Percentiles rank a stretch among this genome's conserved stretches.
phyloP scores from a whole-genome alignment of 2,329 filamentous ascomycete species.

The Pyricularia pennisetigena region DNA sequence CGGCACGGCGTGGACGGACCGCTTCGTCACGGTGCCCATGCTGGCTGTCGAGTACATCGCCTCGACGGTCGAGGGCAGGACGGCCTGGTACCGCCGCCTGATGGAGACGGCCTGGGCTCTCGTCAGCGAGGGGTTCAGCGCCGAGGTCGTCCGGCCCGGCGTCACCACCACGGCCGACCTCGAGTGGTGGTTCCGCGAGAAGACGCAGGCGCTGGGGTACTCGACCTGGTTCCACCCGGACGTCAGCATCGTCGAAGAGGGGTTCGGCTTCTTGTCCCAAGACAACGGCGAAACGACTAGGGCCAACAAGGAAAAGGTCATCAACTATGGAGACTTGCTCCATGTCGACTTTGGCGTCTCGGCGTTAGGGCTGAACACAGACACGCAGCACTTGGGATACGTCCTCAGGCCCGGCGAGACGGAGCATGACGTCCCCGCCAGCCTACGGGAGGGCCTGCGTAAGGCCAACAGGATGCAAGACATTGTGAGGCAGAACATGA shows the following conservation, averaged over 20 bases:
- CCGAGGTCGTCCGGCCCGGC: constrained; percentile 34
- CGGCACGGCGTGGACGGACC: constrained; percentile 27
- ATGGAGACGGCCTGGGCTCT: constrained; percentile 50
- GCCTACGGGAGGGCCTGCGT: constrained; percentile 29
- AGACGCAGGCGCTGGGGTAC: constrained; percentile 36
- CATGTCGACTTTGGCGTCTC: constrained; percentile 34
- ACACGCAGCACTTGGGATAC: constrained; percentile 38
- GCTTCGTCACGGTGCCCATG: constrained; percentile 29
- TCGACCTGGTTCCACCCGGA: constrained; percentile 41
- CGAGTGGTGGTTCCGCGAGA: constrained; percentile 42
- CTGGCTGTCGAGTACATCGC: constrained; percentile 35
- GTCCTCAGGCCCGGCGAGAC: constrained; percentile 32
- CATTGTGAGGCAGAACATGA: constrained; percentile 33
- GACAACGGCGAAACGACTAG: neutral
- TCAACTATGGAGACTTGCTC: constrained; percentile 34
- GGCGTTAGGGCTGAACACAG: constrained; percentile 12
- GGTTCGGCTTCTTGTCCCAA: constrained; percentile 10
- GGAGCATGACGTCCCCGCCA: constrained; percentile 28
- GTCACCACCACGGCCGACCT: constrained; percentile 32
- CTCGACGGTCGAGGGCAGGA: constrained; percentile 27
- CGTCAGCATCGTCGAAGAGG: constrained; percentile 29
- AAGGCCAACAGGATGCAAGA: constrained; percentile 38
- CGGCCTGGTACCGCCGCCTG: constrained; percentile 32
- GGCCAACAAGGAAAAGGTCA: constrained; percentile 14
- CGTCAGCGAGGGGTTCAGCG: constrained; percentile 61